Base-by-base conservation (phyloP, 1,284 basidiomycete genomes). In the Ceratobasidium papillatum region DNA sequence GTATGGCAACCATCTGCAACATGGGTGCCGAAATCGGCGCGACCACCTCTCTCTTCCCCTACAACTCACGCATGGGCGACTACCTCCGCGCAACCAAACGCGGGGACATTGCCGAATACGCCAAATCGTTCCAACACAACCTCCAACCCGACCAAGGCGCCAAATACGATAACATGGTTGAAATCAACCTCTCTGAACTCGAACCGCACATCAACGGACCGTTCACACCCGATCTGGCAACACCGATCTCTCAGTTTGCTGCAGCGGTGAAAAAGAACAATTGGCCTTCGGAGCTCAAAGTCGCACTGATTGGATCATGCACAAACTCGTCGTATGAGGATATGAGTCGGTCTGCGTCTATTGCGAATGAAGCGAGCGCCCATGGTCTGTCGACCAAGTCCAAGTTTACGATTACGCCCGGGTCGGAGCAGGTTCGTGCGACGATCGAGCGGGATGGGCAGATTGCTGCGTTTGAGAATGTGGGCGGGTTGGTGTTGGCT, bases 271-370 rank as follows among this genome's bases (percentile, higher is more conserved):
- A 95, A 89, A 92, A 95, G 87, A 98, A 99, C 87, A 88, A 89
- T 83, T 99, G 98, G 97, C 97, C 97, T 62, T 86, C 90, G 77
- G 97, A 99, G 83, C 91, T 99, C 86, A 96, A 95, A 87, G 98
- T 99, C 80, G 94, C 90, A 77, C 90, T 99, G 75, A 99, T 99
- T 82, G 97, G 98, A 76, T 99, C 98, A 66, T 99, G 97, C 93
- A 99, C 98, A 83, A 99, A 99, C 90, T 99, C 97, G 65, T 99
- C 98, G 36, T 99, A 99, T 84, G 98, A 99, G 86, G 98, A 99
- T 86, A 99, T 99, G 97, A 94, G 94, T 63, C 95, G 98, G 81
- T 94, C 96, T 56, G 96, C 96, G 62, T 93, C 93, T 71, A 99
- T 99, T 81, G 96, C 94, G 79, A 88, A 89, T 79, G 91, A 99